Base-by-base conservation (phyloP, 345 rosid species). In the Lumnitzera racemosa region DNA sequence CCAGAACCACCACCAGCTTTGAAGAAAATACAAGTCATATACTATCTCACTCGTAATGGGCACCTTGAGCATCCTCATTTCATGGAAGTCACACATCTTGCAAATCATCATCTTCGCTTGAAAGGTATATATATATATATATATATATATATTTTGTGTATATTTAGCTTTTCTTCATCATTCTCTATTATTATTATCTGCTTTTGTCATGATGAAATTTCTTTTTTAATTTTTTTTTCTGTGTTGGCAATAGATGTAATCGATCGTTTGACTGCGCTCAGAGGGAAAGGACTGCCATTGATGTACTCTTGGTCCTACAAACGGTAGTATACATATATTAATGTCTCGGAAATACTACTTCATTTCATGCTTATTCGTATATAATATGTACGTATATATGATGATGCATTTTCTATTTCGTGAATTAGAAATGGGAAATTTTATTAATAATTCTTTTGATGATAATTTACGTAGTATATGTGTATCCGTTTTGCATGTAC, bases 61-160 rank as follows among this genome's bases (percentile, higher is more conserved):
- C 92, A 80, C 31, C 95, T 91, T 53, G 95, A 91, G 59, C 98
- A 91, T 48, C 98, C 98, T 49, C 98, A 91, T 67, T 89, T 72
- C 76, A 80, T 91, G 75, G 96, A 91, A 74, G 83, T 91, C 57
- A 49, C 85, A 57, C 78, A 66, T 70, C 78, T 82, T 16, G 70
- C 81, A 70, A 69, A 80, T 66, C 92, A 81, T 16, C 92, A 78
- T 41, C 98, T 91, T 69, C 92, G 96, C 63, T 72, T 91, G 68
- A 80, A 67, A 84, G 98, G 98, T 85, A 58, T 58, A 24, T 16
- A 1, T 0, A 4, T 12, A 17, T 11, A 13, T 51, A 13, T 2
- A 12, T 13, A 47, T 4, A 20, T 47, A 31, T 47, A n/a, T 23
- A 13, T 53, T 24, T 24, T 0, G 24, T 16, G 20, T 47, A 16